Conservation (phyloP, 2,329 filamentous ascomycete species). For the Chrysoporthe deuterocubensis region DNA sequence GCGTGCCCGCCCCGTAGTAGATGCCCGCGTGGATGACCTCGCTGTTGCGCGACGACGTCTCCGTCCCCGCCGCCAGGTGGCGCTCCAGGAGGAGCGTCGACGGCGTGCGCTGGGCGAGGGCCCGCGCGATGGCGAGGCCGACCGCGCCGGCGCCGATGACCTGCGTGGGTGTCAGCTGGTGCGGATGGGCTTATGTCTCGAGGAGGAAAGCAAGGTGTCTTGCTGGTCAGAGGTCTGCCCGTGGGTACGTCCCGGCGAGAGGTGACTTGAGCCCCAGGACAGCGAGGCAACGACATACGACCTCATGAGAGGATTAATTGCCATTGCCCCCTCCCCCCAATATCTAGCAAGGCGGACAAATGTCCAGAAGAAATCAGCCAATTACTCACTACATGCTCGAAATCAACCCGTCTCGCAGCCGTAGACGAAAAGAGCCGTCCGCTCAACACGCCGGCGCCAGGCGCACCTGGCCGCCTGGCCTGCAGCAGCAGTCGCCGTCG, state of each 20-base stretch:
- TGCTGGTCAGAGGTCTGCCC: slow-evolving; percentile 3
- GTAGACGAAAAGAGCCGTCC: slow-evolving; percentile 43
- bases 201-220: background rate
- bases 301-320: no score
- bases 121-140: slow-evolving; percentile 77
- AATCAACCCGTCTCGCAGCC: slow-evolving; percentile 42
- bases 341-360: no score
- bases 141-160: slow-evolving; percentile 69
- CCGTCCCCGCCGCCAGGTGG: slow-evolving; percentile 74
- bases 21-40: slow-evolving; percentile 97
- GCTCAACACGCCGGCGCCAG: background rate
- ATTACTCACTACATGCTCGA: slow-evolving; percentile 49
- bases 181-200: background rate
- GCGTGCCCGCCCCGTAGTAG: slow-evolving; percentile 77
- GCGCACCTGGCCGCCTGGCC: background rate
- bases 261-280: no score
- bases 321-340: no score
- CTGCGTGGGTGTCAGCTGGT: slow-evolving; percentile 37
- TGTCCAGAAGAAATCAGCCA: background rate
- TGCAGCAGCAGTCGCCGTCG: slow-evolving; percentile 3
- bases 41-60: slow-evolving; percentile 88
- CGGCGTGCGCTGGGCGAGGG: slow-evolving; percentile 62
- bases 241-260: no score
- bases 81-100: slow-evolving; percentile 82
- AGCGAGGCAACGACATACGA: no score